A percentile compares a stretch with the other conserved stretches of the same genome.
Evolutionary conservation across 1,139 yeast genomes (phyloP).

Genomic region (Barnettozyma hawaiiensis): DNA sequence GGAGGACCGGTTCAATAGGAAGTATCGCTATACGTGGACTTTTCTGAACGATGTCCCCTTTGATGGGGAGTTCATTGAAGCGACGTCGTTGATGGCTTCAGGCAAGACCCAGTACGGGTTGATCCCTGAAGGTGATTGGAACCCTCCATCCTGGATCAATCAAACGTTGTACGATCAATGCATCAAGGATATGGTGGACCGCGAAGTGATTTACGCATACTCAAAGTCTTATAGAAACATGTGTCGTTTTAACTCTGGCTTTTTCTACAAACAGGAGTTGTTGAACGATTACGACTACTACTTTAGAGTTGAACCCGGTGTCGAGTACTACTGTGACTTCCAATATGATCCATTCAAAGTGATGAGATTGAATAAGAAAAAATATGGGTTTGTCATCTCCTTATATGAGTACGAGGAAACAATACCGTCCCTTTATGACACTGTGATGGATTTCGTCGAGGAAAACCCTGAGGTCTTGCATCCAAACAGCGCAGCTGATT

Average conservation of each 20-base stretch:
- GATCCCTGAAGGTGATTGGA: conserved; percentile 67
- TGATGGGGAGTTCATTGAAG: conserved; percentile 54
- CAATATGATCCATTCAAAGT: conserved; percentile 83
- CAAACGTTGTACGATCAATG: conserved; percentile 37
- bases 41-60: conserved; percentile 82
- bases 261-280: conserved; percentile 68
- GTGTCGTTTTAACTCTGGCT: conserved; percentile 83
- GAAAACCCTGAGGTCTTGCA: conserved; percentile 59
- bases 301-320: conserved; percentile 92
- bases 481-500: conserved; percentile 61
- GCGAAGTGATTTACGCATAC: conserved; percentile 70
- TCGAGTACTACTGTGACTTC: conserved; percentile 78
- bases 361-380: conserved; percentile 64
- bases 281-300: conserved; percentile 70
- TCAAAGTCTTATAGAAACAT: conserved; percentile 73
- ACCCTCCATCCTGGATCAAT: conserved; percentile 49
- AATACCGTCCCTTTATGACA: conserved; percentile 76
- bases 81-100: conserved; percentile 78
- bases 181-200: conserved; percentile 49
- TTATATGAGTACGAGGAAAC: conserved; percentile 77
- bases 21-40: conserved; percentile 79
- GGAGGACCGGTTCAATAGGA: conserved; percentile 63
- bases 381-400: conserved; percentile 82
- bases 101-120: conserved; percentile 72
- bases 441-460: conserved; percentile 60